phyloP scores from a whole-genome alignment of 2,329 filamentous ascomycete genomes.

The Bipolaris victoriae region DNA sequence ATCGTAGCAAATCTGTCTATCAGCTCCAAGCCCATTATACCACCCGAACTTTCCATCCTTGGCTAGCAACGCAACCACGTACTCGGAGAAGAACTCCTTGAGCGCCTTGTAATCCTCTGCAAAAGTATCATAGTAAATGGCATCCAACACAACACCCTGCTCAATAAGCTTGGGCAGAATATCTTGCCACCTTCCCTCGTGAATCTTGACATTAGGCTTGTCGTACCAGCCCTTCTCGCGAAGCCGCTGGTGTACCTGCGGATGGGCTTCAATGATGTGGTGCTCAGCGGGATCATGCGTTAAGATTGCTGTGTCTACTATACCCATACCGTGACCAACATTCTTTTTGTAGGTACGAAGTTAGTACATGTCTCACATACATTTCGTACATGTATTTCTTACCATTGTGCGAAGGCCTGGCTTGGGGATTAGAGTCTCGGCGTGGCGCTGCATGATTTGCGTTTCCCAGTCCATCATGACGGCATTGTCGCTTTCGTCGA shows the following conservation, averaged over 20 bases:
- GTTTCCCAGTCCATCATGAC: constrained; percentile 97
- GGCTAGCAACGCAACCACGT: constrained; percentile 44
- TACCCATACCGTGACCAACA: constrained; percentile 90
- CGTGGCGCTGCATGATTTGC: constrained; percentile 80
- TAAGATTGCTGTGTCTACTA: constrained; percentile 79
- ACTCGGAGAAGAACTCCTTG: constrained; percentile 47
- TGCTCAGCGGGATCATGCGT: constrained; percentile 70
- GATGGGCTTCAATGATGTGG: constrained; percentile 87
- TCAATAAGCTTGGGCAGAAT: constrained; percentile 72
- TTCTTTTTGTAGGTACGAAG: constrained; percentile 54
- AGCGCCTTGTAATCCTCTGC: constrained; percentile 48
- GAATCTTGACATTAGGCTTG: constrained; percentile 64
- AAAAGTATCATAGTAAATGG: constrained; percentile 57
- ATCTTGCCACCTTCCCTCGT: constrained; percentile 81
- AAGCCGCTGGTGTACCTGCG: constrained; percentile 73
- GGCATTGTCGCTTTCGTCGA: constrained; percentile 78
- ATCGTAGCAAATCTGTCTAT: constrained; percentile 50
- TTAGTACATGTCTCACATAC: too few species aligned
- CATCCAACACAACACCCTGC: constrained; percentile 75
- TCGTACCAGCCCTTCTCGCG: constrained; percentile 72
- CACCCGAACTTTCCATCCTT: constrained; percentile 46
- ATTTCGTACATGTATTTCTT: too few species aligned
- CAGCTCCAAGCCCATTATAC: constrained; percentile 49
- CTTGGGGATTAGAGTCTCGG: constrained; percentile 68
- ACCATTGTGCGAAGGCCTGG: constrained; percentile 69